A percentile compares a stretch with the other conserved stretches of the same genome.
Conservation (phyloP, 2,329 filamentous ascomycete species). For the Chaetomium strumarium region DNA sequence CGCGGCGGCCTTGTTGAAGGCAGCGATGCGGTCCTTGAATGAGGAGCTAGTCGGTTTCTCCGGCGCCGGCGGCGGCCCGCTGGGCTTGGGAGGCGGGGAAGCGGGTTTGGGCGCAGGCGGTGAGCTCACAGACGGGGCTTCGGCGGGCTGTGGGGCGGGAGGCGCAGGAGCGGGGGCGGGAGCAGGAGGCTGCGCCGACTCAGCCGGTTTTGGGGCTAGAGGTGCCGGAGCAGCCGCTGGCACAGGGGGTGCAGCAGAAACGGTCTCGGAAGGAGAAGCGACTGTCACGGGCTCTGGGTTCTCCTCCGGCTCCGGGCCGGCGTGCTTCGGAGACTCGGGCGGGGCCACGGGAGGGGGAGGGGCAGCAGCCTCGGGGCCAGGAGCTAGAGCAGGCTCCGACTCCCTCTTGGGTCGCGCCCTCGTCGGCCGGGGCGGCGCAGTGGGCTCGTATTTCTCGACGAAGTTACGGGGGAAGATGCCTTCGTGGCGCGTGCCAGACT, state of each 20-base stretch:
- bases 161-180: conserved; percentile 31
- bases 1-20: conserved; percentile 87
- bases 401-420: conserved; percentile 68
- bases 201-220: conserved; percentile 28
- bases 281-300: conserved; percentile 21
- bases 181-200: conserved; percentile 33
- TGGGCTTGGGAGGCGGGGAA: conserved; percentile 35
- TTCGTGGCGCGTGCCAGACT: conserved; percentile 65
- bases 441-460: conserved; percentile 91
- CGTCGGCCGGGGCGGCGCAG: conserved; percentile 77
- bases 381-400: conserved; percentile 28
- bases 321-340: conserved; percentile 27
- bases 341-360: conserved; percentile 22
- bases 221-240: conserved; percentile 26
- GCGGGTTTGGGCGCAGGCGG: conserved; percentile 37
- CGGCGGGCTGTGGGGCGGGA: conserved; percentile 34
- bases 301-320: conserved; percentile 26
- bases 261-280: conserved; percentile 23
- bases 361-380: conserved; percentile 18
- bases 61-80: conserved; percentile 57
- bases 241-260: conserved; percentile 26
- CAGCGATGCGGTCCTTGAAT: conserved; percentile 92
- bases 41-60: conserved; percentile 73
- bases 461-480: conserved; percentile 96
- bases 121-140: conserved; percentile 27